Conservation (phyloP, 2,329 filamentous ascomycete genomes). For the Cercospora citrullina region DNA sequence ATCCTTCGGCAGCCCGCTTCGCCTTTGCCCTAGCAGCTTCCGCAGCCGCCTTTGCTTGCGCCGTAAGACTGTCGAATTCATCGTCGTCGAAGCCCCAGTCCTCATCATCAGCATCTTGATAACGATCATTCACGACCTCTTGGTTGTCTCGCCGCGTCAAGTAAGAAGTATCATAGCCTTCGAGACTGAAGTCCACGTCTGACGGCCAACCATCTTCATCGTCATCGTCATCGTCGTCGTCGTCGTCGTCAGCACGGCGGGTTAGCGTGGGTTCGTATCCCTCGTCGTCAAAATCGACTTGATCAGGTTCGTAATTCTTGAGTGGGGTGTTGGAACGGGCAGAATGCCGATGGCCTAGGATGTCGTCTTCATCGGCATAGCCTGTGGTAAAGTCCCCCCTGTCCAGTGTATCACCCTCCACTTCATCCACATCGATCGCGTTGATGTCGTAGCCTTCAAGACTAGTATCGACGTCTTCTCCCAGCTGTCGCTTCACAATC, state of each 20-base stretch:
- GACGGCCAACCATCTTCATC: neutral
- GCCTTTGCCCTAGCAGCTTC: neutral
- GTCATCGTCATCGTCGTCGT: neutral
- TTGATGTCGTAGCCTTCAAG: slow-evolving; percentile 17
- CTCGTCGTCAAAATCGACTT: slow-evolving; percentile 8
- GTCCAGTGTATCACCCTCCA: neutral
- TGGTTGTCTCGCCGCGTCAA: neutral
- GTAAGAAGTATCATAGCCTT: neutral
- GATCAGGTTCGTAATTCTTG: slow-evolving; percentile 2
- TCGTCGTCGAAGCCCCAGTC: neutral
- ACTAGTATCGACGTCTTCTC: slow-evolving; percentile 11
- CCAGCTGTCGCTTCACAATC: slow-evolving; percentile 8
- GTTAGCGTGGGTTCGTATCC: slow-evolving; percentile 7
- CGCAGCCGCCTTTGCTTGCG: slow-evolving; percentile 1
- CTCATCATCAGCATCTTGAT: neutral
- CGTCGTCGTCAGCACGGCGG: neutral
- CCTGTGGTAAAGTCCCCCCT: neutral
- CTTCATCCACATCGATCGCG: slow-evolving; percentile 7
- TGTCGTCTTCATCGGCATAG: neutral
- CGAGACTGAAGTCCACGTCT: neutral
- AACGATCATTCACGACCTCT: slow-evolving; percentile 2
- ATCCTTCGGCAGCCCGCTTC: neutral
- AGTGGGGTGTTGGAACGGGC: slow-evolving; percentile 1
- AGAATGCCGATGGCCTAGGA: neutral
- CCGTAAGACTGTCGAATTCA: neutral